Base-by-base conservation (phyloP, 1,139 yeast genomes). In the Debaryomycetaceae sp. region DNA sequence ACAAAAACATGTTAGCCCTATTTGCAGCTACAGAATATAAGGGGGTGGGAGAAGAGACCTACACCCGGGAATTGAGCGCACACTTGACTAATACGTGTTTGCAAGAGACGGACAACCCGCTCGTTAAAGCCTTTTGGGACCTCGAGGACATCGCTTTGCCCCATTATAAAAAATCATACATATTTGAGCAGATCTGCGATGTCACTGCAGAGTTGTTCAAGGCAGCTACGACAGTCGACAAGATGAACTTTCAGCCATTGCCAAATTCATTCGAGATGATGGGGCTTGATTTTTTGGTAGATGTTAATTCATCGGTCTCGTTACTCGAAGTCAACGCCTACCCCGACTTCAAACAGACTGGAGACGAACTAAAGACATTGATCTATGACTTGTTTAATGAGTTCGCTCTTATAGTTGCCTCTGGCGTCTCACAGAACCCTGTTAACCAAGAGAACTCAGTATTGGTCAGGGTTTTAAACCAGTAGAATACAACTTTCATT, bases 281-380 rank as follows among this genome's bases (percentile, higher is more conserved):
- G 60, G 99, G 99, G 0, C 70, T 93, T 11, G 99, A 93, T 62
- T 90, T 88, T 63, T 65, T 93, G 48, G 87, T 93, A 6, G 83
- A 81, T 52, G 70, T 68, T 1, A 70, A 81, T 37, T 61, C 64
- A 30, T 59, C 70, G 7, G 93, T 87, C 4, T 72, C 72, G 40
- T 63, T 93, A 37, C 68, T 93, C 36, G 99, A 93, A 62, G 88
- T 90, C 40, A 93, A 93, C 59, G 85, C 98, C 7, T 93, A 86
- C 60, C 99, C 99, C 0, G 99, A 93, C 60, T 93, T 93, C 66
- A 90, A 90, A 59, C 99, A 93, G 65, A 93, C 98, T 0, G 99
- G 99, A 9, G 78, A 70, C 17, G 84, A 78, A 6, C 72, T 93
- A 55, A 86, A 85, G 58, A 70, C 58, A 1, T 58, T 91, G 24